Conservation (phyloP, 176 grass and related monocot species). For the Oryza brachyantha region DNA sequence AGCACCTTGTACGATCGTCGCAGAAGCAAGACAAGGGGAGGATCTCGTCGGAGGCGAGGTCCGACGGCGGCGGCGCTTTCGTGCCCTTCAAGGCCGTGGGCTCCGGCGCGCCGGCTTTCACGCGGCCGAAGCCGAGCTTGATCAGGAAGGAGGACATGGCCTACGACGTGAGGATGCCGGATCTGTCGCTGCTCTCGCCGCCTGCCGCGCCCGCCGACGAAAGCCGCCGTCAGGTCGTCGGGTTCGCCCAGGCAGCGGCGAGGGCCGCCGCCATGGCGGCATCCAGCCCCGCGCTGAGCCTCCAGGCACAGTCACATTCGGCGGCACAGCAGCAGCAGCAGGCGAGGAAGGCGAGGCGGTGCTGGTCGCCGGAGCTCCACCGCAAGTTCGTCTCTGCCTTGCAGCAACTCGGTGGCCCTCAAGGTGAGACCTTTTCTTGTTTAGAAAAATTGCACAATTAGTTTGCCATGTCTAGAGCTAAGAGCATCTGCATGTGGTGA, state of each 20-base stretch:
- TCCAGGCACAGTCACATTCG: slow-evolving; percentile 34
- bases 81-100: slow-evolving; percentile 45
- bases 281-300: slow-evolving; percentile 19
- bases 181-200: slow-evolving; percentile 47
- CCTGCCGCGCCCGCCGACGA: slow-evolving; percentile 16
- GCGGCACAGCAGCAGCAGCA: slow-evolving; percentile 48
- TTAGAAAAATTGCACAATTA: not conserved
- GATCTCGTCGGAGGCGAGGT: slow-evolving; percentile 22
- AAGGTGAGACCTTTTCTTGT: slow-evolving; percentile 48
- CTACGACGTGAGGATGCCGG: slow-evolving; percentile 23
- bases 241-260: slow-evolving; percentile 34
- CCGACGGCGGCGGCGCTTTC: slow-evolving; percentile 11
- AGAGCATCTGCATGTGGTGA: not conserved
- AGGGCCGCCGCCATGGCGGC: slow-evolving; percentile 32
- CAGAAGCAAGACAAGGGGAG: slow-evolving; percentile 39
- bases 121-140: slow-evolving; percentile 22
- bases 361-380: slow-evolving; percentile 95
- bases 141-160: slow-evolving; percentile 35
- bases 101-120: slow-evolving; percentile 31
- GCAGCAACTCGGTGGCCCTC: slow-evolving; percentile 70
- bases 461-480: not conserved
- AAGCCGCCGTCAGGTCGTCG: slow-evolving; percentile 1
- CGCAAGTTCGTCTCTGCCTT: slow-evolving; percentile 66
- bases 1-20: not conserved
- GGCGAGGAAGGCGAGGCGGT: slow-evolving; percentile 76